A percentile compares a stretch with the other conserved stretches of the same genome.
These are phyloP conservation scores for Boletus rubroflammeus DNA, from an alignment of 768 basidiomycete genomes.

Conservation along the genomic window DNA sequence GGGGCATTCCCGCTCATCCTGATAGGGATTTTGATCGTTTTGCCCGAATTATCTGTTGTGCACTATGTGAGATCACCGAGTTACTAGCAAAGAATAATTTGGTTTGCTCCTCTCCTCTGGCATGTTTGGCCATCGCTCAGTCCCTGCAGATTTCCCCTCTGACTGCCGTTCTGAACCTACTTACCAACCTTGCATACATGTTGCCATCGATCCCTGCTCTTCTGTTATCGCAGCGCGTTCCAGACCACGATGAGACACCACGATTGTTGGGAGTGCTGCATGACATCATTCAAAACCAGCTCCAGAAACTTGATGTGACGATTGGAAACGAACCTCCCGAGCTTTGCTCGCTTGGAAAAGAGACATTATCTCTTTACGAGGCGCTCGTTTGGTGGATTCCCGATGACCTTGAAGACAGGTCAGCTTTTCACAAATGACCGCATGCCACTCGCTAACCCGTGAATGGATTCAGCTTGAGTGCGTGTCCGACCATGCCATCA, in stretches of 20 bases:
- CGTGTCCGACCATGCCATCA: conserved; percentile 37
- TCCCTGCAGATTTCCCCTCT: conserved; percentile 42
- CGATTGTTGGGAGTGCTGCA: conserved; percentile 40
- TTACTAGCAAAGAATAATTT: conserved; percentile 36
- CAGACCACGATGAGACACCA: conserved; percentile 27
- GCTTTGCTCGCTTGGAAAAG: conserved; percentile 35
- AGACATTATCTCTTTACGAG: conserved; percentile 50
- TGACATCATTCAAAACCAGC: conserved; percentile 39
- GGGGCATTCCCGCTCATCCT: conserved; percentile 19
- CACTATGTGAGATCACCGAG: conserved; percentile 39
- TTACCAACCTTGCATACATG: conserved; percentile 43
- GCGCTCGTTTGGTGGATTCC: conserved; percentile 47
- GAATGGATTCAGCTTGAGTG: conserved; percentile 32
- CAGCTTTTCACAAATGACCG: conserved; percentile 2
- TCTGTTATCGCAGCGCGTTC: conserved; percentile 32
- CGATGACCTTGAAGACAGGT: conserved; percentile 40
- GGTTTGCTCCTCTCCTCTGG: conserved; percentile 33
- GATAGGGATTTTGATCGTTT: conserved; percentile 17
- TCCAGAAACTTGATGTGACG: conserved; percentile 34
- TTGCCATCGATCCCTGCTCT: conserved; percentile 46
- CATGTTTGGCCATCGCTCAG: conserved; percentile 5
- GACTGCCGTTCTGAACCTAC: conserved; percentile 50
- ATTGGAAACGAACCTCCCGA: conserved; percentile 22
- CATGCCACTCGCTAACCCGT: not conserved
- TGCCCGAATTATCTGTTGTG: conserved; percentile 31